These are phyloP conservation scores for Chara braunii DNA, from an alignment of 139 green algal genomes.

Conservation along the genomic window DNA sequence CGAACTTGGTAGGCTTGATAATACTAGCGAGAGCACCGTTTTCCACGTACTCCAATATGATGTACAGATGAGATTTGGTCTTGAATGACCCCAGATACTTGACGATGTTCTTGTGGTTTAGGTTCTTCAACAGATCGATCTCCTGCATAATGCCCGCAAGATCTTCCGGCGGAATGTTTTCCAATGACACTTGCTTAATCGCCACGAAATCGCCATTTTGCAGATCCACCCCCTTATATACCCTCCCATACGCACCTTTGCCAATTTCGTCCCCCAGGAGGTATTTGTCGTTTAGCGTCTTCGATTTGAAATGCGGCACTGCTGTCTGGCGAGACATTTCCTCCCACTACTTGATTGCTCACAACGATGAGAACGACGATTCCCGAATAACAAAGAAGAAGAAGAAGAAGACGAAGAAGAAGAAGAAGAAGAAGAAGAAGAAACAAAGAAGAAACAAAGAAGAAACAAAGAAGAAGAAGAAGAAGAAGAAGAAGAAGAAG, in stretches of 20 bases:
- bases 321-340: constrained; percentile 8
- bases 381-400: too few relatives aligned
- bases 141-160: constrained; percentile 43
- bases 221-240: constrained; percentile 85
- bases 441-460: too few relatives aligned
- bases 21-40: constrained; percentile 73
- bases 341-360: too few relatives aligned
- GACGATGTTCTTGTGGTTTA: constrained; percentile 95
- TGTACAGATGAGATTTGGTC: constrained; percentile 83
- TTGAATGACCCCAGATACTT: constrained; percentile 91
- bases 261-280: constrained; percentile 83
- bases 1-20: constrained; percentile 85
- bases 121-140: constrained; percentile 66
- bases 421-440: too few relatives aligned
- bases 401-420: too few relatives aligned
- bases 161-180: constrained; percentile 56
- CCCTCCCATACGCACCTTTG: constrained; percentile 73
- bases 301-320: constrained; percentile 15
- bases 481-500: too few relatives aligned
- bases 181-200: constrained; percentile 85
- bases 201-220: constrained; percentile 76
- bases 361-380: too few relatives aligned
- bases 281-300: constrained; percentile 42
- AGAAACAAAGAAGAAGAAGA: too few relatives aligned
- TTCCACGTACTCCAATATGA: constrained; percentile 93